Evolutionary conservation across 2,329 filamentous ascomycete species (phyloP), one percentile per base, ranked within the genome.

Genomic region (Arthrobotrys entomopaga): DNA sequence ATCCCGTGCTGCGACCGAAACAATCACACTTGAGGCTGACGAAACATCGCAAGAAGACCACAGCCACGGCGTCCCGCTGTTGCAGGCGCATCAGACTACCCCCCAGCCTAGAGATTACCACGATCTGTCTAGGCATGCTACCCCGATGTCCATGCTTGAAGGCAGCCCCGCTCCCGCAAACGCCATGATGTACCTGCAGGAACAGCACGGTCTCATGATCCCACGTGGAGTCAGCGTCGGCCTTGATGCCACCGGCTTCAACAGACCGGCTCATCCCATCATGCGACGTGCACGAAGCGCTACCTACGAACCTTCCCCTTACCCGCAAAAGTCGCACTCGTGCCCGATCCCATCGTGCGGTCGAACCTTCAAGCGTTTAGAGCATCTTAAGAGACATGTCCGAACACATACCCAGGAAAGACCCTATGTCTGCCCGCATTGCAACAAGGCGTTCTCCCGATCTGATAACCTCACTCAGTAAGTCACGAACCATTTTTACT

Each of bases 391-490:
- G 87, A 90, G 93, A 87, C 95, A 99, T 85, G 95, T 99, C 82
- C 91, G 95, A 84, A 99, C 95, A 80, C 95, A 99, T 86, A 99
- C 95, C 66, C 95, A 99, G 86, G 95, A 99, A 86, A 92, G 94
- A 84, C 95, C 95, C 79, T 99, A 99, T 83, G 90, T 96, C 81
- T 99, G 95, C 87, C 91, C 91, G 79, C 90, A 96, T 83, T 99
- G 95, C 88, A 97, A 91, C 87, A 98, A 98, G 86, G 94, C 94
- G 78, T 99, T 99, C 83, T 98, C 95, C 73, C 87, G 95, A 84
- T 98, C 94, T 80, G 95, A 99, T 85, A 99, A 99, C 82, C 90
- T 99, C 83, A 95, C 95, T 82, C 95, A 99, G 91, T 96, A 92
- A 84, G 70, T 63, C 65, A 10, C n/a, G n/a, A n/a, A n/a, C n/a